Evolutionary conservation across 2,329 filamentous ascomycete species (phyloP).

Genomic region (Fusarium temperatum): DNA sequence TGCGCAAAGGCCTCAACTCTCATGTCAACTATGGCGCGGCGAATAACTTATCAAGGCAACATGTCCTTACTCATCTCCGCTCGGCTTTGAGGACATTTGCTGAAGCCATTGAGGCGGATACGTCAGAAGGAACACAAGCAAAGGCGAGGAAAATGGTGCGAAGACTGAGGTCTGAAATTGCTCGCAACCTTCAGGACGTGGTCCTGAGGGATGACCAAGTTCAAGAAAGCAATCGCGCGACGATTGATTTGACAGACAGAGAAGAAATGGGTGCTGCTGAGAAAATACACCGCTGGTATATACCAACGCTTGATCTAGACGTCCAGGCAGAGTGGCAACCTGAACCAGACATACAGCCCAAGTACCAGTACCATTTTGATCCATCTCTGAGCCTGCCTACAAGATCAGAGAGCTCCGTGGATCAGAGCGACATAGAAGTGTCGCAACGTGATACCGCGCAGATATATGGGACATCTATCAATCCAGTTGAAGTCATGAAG

Average conservation of each 20-base stretch:
- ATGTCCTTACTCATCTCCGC: background rate
- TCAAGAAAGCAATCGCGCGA: background rate
- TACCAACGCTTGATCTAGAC: background rate
- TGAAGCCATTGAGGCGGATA: background rate
- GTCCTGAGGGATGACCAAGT: background rate
- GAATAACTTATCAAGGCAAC: background rate
- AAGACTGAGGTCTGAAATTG: background rate
- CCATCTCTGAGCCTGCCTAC: background rate
- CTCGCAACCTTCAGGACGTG: background rate
- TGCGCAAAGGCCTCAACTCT: background rate
- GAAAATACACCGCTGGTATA: background rate
- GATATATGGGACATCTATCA: background rate
- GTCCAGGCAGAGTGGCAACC: fast-evolving
- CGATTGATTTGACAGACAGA: background rate
- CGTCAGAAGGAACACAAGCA: background rate
- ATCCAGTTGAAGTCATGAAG: background rate
- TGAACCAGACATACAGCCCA: background rate
- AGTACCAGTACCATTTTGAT: background rate
- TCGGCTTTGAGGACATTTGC: background rate
- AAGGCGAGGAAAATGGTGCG: background rate
- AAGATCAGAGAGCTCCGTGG: background rate
- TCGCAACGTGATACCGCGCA: background rate
- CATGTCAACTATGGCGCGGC: background rate
- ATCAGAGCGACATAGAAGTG: background rate
- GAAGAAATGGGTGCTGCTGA: background rate